A percentile compares a stretch with the other conserved stretches of the same genome.
These are phyloP conservation scores for Hypoxylon cercidicola DNA, from an alignment of 495 filamentous ascomycete species.

Conservation along the genomic window DNA sequence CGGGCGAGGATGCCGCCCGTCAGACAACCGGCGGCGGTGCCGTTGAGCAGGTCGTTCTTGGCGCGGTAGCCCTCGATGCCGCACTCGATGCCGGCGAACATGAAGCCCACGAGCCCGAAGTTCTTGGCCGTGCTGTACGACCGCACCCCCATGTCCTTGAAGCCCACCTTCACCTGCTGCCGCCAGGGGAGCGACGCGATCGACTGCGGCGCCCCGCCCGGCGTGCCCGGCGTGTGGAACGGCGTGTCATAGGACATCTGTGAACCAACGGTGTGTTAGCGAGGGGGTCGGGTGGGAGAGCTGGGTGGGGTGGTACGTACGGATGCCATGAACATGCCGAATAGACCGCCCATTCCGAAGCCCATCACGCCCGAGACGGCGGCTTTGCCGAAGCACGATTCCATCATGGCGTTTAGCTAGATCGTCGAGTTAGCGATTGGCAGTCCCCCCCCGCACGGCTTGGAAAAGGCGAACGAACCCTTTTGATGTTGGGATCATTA, in stretches of 20 bases:
- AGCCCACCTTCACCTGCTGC: constrained; percentile 82
- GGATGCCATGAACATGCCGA: constrained; percentile 94
- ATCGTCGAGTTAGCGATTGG: constrained; percentile 30
- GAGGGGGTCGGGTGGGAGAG: neutral
- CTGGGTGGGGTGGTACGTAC: constrained; percentile 59
- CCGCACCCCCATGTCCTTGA: constrained; percentile 91
- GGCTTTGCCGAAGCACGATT: constrained; percentile 87
- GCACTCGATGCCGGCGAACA: constrained; percentile 94
- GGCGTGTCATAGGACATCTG: constrained; percentile 94
- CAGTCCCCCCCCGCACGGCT: constrained; percentile 5
- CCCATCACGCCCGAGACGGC: constrained; percentile 85
- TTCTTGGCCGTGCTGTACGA: constrained; percentile 91
- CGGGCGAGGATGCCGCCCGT: constrained; percentile 88
- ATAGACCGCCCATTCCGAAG: constrained; percentile 90
- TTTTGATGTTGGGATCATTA: constrained; percentile 57
- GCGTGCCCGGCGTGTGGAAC: constrained; percentile 70
- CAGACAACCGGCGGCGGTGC: constrained; percentile 85
- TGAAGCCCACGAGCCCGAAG: constrained; percentile 89
- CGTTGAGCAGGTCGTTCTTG: constrained; percentile 93
- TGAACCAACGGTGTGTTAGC: constrained; percentile 42
- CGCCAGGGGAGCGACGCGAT: constrained; percentile 78
- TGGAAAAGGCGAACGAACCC: constrained; percentile 36
- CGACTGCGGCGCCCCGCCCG: constrained; percentile 62
- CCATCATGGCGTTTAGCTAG: constrained; percentile 85
- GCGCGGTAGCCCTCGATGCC: constrained; percentile 91